Evolutionary conservation across 2,329 filamentous ascomycete genomes (phyloP).

Genomic region (Fusarium euwallaceae): DNA sequence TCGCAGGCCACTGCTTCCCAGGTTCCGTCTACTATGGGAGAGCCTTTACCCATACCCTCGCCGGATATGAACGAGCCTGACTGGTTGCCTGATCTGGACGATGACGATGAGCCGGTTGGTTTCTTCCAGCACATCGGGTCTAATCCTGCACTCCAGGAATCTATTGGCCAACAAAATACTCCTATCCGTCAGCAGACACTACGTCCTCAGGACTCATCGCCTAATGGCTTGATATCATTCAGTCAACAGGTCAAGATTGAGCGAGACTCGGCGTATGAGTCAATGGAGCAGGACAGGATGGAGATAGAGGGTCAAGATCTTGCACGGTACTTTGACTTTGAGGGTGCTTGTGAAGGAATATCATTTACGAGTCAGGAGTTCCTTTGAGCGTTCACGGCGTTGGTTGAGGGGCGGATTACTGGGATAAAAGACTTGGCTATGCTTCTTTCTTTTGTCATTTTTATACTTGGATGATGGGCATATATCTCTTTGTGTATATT

Average conservation of each 20-base stretch:
- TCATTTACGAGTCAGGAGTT: neutral
- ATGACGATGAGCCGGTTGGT: neutral
- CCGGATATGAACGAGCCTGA: slow-evolving; percentile 12
- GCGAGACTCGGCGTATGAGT: slow-evolving; percentile 27
- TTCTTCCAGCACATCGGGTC: slow-evolving; percentile 21
- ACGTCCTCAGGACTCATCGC: slow-evolving; percentile 1
- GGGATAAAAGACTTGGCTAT: neutral
- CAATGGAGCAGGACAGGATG: neutral
- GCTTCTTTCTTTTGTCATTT: neutral
- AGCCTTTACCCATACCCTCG: slow-evolving; percentile 19
- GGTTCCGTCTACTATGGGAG: slow-evolving; percentile 30
- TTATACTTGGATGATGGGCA: neutral
- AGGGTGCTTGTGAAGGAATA: neutral
- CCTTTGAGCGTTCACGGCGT: neutral
- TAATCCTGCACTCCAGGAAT: slow-evolving; percentile 15
- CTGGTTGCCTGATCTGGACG: slow-evolving; percentile 8
- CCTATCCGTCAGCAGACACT: slow-evolving; percentile 10
- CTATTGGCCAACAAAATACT: neutral
- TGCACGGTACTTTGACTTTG: slow-evolving; percentile 19
- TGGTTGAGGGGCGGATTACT: neutral
- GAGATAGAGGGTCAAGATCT: neutral
- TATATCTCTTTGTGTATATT: slow-evolving; percentile 1
- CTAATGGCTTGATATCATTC: slow-evolving; percentile 1
- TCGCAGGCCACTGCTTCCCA: slow-evolving; percentile 27
- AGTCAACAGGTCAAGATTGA: slow-evolving; percentile 14